Evolutionary conservation across 2,329 filamentous ascomycete species (phyloP).

Genomic region (Thielaviopsis populi): DNA sequence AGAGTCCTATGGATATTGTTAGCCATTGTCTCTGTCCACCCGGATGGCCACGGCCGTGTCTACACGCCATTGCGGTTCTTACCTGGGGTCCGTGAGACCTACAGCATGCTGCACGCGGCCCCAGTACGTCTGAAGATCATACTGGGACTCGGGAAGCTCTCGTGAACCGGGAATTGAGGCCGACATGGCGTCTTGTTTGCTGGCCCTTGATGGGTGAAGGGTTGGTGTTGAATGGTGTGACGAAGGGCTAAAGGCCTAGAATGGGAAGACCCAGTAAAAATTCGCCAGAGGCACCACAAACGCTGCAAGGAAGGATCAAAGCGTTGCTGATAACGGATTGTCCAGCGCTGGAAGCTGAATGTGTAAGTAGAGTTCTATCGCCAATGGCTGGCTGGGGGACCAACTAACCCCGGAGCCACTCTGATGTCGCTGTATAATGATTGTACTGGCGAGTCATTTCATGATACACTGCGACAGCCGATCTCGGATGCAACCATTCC

Average conservation of each 20-base stretch:
- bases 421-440: neutral
- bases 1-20: slow-evolving; percentile 51
- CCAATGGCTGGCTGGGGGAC: neutral
- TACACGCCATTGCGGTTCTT: slow-evolving; percentile 28
- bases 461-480: neutral
- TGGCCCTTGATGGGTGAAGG: neutral
- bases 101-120: slow-evolving; percentile 82
- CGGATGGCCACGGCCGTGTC: neutral
- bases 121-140: slow-evolving; percentile 88
- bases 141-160: slow-evolving; percentile 79
- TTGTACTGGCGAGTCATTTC: neutral
- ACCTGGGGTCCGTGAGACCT: slow-evolving; percentile 90
- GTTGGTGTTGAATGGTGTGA: neutral
- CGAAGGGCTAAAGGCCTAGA: neutral
- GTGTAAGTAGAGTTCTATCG: neutral
- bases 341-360: neutral
- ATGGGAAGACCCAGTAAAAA: slow-evolving; percentile 5
- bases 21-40: neutral
- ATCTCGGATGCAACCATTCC: neutral
- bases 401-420: neutral
- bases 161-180: slow-evolving; percentile 51
- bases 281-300: neutral
- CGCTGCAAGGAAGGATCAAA: slow-evolving; percentile 4
- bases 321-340: neutral
- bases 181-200: slow-evolving; percentile 34